Conservation (phyloP, 495 filamentous ascomycete species). For the Gamarada debralockiae region DNA sequence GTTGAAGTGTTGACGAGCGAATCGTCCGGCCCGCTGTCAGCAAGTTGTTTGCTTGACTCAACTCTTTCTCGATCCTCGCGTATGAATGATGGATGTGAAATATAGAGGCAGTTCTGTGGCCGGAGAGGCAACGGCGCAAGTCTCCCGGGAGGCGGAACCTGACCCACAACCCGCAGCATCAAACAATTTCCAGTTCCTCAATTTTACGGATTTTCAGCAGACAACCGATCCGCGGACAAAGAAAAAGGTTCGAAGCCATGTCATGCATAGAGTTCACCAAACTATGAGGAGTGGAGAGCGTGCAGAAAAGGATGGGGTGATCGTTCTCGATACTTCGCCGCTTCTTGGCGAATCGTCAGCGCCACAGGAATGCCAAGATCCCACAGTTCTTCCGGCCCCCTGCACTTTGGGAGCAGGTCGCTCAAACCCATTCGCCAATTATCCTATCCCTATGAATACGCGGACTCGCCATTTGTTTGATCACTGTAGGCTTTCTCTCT, state of each 20-base stretch:
- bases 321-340: slow-evolving; percentile 8
- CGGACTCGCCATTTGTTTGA: slow-evolving; percentile 8
- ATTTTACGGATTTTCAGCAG: slow-evolving; percentile 9
- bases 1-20: too few relatives aligned
- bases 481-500: not conserved
- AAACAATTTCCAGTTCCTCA: slow-evolving; percentile 4
- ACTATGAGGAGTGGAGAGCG: not conserved
- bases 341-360: not conserved
- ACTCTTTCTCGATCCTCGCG: too few relatives aligned
- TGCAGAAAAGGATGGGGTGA: not conserved
- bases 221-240: slow-evolving; percentile 7
- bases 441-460: slow-evolving; percentile 12
- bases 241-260: slow-evolving; percentile 14
- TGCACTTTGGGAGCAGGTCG: slow-evolving; percentile 7
- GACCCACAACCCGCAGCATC: not conserved
- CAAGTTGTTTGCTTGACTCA: too few relatives aligned
- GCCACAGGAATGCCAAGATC: not conserved
- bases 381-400: not conserved
- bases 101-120: too few relatives aligned
- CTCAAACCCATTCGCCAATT: slow-evolving; percentile 4
- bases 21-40: too few relatives aligned
- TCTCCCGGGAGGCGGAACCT: too few relatives aligned
- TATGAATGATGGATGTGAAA: too few relatives aligned
- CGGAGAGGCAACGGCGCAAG: too few relatives aligned
- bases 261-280: slow-evolving; percentile 9